phyloP scores from a whole-genome alignment of 2,329 filamentous ascomycete genomes.

The Pseudopyrenochaeta lycopersici region DNA sequence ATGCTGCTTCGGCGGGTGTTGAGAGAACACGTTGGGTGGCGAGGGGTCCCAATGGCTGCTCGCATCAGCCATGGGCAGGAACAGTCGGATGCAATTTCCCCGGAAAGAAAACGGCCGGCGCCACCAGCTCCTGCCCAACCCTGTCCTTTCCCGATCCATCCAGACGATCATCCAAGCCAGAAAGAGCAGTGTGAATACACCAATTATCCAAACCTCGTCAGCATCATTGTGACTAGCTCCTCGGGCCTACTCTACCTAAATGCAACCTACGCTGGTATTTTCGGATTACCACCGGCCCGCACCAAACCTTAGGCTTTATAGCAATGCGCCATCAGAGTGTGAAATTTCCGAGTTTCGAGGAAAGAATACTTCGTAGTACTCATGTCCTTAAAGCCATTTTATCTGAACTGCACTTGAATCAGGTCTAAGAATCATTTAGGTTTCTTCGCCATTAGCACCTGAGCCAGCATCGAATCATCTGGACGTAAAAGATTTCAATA shows the following conservation, averaged over 20 bases:
- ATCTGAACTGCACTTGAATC: too few species aligned
- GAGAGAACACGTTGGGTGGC: constrained; percentile 5
- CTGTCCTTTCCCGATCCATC: not conserved
- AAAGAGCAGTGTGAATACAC: too few species aligned
- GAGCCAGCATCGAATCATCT: too few species aligned
- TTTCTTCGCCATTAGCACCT: too few species aligned
- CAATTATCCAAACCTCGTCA: not conserved
- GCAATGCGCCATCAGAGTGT: not conserved
- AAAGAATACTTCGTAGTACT: too few species aligned
- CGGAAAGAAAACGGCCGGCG: not conserved
- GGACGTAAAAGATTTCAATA: too few species aligned
- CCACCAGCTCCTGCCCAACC: constrained; percentile 6
- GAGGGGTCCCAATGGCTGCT: constrained; percentile 1
- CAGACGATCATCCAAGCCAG: too few species aligned
- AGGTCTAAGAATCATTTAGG: too few species aligned
- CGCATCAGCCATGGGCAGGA: not conserved
- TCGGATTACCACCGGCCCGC: too few species aligned
- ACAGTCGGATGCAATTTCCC: constrained; percentile 13
- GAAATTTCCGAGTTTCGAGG: too few species aligned
- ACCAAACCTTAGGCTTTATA: too few species aligned
- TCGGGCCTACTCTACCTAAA: constrained; percentile 12
- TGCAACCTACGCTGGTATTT: constrained; percentile 5
- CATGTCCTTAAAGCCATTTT: too few species aligned
- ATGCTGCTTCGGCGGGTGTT: not conserved
- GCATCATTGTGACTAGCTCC: constrained; percentile 8